Conservation (phyloP, 805 yeast genomes). For the Lipomyces chichibuensis region DNA sequence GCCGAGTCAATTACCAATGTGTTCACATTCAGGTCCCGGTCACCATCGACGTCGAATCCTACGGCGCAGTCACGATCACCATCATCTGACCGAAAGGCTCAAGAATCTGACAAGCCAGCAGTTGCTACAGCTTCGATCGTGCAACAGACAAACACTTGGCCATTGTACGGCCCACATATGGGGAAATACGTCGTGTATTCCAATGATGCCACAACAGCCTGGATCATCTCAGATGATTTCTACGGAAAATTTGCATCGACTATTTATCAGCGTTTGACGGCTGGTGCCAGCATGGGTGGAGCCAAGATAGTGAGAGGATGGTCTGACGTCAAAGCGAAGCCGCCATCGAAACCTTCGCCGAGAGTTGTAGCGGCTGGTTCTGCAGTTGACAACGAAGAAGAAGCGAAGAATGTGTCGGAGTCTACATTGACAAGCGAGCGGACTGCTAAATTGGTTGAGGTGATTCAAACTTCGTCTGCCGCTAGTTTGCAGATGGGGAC, state of each 20-base stretch:
- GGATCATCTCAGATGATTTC: constrained; percentile 38
- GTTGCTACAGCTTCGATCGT: not conserved
- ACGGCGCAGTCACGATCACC: constrained; percentile 6
- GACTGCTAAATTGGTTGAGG: constrained; percentile 18
- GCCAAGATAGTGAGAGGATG: constrained; percentile 40
- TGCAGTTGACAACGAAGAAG: constrained; percentile 4
- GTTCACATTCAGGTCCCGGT: constrained; percentile 25
- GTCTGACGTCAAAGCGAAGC: constrained; percentile 15
- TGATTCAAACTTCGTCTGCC: not conserved
- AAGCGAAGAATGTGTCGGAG: constrained; percentile 5
- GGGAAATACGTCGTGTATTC: constrained; percentile 38
- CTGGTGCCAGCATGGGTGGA: constrained; percentile 38
- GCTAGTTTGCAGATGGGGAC: constrained; percentile 3
- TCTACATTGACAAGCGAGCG: not conserved
- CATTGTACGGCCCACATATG: constrained; percentile 36
- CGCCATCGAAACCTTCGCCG: constrained; percentile 6
- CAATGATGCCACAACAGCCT: constrained; percentile 36
- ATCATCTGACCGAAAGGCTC: constrained; percentile 9
- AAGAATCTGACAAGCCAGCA: constrained; percentile 1
- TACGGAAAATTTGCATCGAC: constrained; percentile 36
- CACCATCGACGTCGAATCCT: constrained; percentile 6
- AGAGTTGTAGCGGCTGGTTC: constrained; percentile 10
- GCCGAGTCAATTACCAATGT: constrained; percentile 30
- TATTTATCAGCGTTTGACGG: constrained; percentile 32
- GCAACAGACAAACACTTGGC: constrained; percentile 29